phyloP scores from a whole-genome alignment of 2,329 filamentous ascomycete genomes.

The Diaporthe vaccinii region DNA sequence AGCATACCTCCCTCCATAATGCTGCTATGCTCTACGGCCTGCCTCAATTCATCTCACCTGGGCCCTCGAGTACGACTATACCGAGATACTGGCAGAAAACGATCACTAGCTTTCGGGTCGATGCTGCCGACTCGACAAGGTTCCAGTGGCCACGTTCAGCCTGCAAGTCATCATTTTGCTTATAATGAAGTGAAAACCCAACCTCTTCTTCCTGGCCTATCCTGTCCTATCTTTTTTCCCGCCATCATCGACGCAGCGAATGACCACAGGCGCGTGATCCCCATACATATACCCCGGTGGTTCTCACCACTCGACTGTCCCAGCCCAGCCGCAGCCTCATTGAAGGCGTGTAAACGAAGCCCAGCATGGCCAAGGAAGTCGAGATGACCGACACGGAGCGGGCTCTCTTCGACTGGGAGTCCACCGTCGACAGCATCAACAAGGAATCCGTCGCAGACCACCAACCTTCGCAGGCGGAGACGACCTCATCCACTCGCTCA shows the following conservation, averaged over 20 bases:
- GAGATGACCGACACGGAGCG: conserved; percentile 34
- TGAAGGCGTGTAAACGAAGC: conserved; percentile 7
- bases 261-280: conserved; percentile 18
- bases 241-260: conserved; percentile 1
- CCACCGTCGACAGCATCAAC: conserved; percentile 16
- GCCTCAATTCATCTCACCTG: not conserved
- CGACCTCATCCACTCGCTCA: conserved; percentile 30
- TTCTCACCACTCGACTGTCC: conserved; percentile 21
- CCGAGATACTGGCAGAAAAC: conserved; percentile 27
- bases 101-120: conserved; percentile 8
- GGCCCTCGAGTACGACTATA: not conserved
- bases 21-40: not conserved
- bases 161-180: conserved; percentile 28
- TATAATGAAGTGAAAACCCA: conserved; percentile 22
- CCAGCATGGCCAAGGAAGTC: conserved; percentile 19
- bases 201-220: not conserved
- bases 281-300: conserved; percentile 20
- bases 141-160: not conserved
- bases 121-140: conserved; percentile 21
- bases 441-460: conserved; percentile 20
- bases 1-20: conserved; percentile 1
- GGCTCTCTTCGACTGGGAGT: conserved; percentile 34
- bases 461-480: conserved; percentile 30
- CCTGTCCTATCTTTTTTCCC: not conserved
- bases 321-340: conserved; percentile 19